These are phyloP conservation scores for Russula dissimulans DNA, from an alignment of 768 basidiomycete species.

Conservation along the genomic window DNA sequence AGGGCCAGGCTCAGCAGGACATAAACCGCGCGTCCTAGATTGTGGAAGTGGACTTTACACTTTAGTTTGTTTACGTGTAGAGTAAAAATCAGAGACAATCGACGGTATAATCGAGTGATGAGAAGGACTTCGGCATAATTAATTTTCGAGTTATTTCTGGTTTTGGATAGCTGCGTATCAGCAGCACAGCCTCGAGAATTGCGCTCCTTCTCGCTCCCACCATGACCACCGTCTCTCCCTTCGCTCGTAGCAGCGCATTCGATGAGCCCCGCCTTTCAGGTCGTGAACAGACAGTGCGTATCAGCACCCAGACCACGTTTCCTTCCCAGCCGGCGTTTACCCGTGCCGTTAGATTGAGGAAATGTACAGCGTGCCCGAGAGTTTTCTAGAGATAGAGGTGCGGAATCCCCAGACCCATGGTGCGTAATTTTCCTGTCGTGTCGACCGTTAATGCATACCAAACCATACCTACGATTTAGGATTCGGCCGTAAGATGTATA, in stretches of 20 bases:
- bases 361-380: slow-evolving; percentile 97
- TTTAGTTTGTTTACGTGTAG: neutral
- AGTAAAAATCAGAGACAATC: neutral
- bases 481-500: slow-evolving; percentile 98
- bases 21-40: slow-evolving; percentile 28
- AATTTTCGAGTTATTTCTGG: too few relatives aligned
- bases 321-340: neutral
- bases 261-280: slow-evolving; percentile 31
- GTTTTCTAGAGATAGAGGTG: slow-evolving; percentile 95
- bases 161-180: neutral
- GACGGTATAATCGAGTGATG: neutral
- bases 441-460: neutral
- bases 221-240: slow-evolving; percentile 35
- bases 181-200: neutral
- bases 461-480: slow-evolving; percentile 63
- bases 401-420: slow-evolving; percentile 96
- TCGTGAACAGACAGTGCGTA: slow-evolving; percentile 33
- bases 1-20: slow-evolving; percentile 46
- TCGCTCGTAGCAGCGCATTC: slow-evolving; percentile 33
- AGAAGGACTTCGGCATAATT: too few relatives aligned
- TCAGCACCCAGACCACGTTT: neutral
- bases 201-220: neutral
- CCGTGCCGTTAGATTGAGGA: slow-evolving; percentile 71
- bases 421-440: slow-evolving; percentile 27
- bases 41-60: neutral